Conservation (phyloP, 352 stramenopile genomes). For the Globisporangium orthogonon region DNA sequence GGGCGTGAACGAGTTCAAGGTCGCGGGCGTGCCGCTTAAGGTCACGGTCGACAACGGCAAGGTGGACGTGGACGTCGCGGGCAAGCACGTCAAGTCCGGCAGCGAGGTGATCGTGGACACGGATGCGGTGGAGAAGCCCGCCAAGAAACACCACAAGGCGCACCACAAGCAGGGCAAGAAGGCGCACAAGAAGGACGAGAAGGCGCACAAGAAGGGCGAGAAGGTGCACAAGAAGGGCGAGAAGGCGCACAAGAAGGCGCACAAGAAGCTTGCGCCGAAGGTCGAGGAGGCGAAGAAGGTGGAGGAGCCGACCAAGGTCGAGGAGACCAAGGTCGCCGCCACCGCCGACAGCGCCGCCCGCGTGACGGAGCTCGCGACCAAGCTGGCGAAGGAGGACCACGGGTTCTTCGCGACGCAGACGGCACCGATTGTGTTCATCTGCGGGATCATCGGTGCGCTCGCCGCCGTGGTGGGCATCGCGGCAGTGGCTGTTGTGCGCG, state of each 20-base stretch:
- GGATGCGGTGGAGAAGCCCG: not conserved
- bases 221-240: not conserved
- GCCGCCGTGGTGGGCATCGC: conserved; percentile 59
- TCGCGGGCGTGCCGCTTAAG: conserved; percentile 12
- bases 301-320: not conserved
- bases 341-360: conserved; percentile 9
- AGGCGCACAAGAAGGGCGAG: conserved; percentile 21
- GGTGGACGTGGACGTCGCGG: conserved; percentile 11
- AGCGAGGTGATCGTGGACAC: conserved; percentile 8
- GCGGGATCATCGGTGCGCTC: conserved; percentile 55
- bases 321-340: conserved; percentile 1
- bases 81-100: conserved; percentile 12
- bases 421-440: conserved; percentile 52
- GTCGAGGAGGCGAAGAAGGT: conserved; percentile 2
- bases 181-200: conserved; percentile 6
- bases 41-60: conserved; percentile 11
- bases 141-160: conserved; percentile 1
- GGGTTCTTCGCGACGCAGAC: conserved; percentile 31
- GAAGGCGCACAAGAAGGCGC: conserved; percentile 7
- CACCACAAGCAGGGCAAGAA: conserved; percentile 14
- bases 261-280: conserved; percentile 1
- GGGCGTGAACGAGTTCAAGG: conserved; percentile 12
- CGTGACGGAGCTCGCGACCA: conserved; percentile 50
- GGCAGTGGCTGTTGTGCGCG: conserved; percentile 36
- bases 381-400: conserved; percentile 35